These are phyloP conservation scores for Castanea mollissima DNA, from an alignment of 306 rosid genomes.

Conservation along the genomic window DNA sequence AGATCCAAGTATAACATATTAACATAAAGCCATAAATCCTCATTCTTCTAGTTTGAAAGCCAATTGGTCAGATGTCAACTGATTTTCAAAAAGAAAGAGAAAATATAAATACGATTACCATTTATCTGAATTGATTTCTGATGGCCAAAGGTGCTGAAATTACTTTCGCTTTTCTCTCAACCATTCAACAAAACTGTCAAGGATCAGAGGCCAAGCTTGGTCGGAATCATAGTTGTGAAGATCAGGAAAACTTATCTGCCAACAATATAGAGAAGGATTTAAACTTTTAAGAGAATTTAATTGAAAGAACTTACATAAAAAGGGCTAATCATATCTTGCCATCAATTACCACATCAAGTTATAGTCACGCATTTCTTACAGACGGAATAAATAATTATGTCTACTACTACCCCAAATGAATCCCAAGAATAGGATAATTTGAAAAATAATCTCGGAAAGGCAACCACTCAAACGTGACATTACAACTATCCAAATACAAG, in stretches of 20 bases:
- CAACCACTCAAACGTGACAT: not conserved
- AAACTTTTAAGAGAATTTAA: not conserved
- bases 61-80: constrained; percentile 19
- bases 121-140: not conserved
- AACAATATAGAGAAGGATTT: constrained; percentile 7
- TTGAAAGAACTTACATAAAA: constrained; percentile 9
- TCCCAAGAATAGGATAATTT: too few species aligned
- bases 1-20: constrained; percentile 14
- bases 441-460: not conserved
- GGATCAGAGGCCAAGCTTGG: constrained; percentile 70
- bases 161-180: constrained; percentile 35
- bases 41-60: constrained; percentile 27
- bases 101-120: not conserved
- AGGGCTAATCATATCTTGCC: constrained; percentile 8
- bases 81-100: constrained; percentile 14
- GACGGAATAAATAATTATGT: too few species aligned
- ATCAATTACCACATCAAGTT: constrained; percentile 13
- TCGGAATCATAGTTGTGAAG: constrained; percentile 50
- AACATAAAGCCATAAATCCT: constrained; percentile 36
- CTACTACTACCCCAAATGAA: too few species aligned
- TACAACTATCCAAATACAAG: not conserved
- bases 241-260: constrained; percentile 57
- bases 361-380: not conserved
- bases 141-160: not conserved
- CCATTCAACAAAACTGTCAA: constrained; percentile 75